These are phyloP conservation scores for Phialemoniopsis sp. DNA, from an alignment of 2,329 filamentous ascomycete genomes.

Conservation along the genomic window DNA sequence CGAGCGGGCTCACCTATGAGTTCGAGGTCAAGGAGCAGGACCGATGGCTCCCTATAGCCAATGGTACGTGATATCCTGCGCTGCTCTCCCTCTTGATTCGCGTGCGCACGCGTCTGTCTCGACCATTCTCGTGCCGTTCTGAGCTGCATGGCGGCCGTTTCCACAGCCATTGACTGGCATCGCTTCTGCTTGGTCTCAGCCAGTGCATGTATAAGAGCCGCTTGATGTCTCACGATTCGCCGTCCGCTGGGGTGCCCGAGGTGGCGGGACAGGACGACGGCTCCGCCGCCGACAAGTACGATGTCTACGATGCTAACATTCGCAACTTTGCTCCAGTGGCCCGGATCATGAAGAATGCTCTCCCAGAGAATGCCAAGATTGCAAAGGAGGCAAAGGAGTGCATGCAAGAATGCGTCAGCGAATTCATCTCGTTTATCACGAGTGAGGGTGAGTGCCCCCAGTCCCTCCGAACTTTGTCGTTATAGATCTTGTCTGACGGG, in stretches of 20 bases:
- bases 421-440: conserved; percentile 99
- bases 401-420: conserved; percentile 99
- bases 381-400: conserved; percentile 99
- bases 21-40: conserved; percentile 99
- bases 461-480: no score
- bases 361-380: conserved; percentile 98
- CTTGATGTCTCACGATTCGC: conserved; percentile 58
- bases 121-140: not conserved
- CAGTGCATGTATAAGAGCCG: conserved; percentile 34
- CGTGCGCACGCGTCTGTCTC: conserved; percentile 14
- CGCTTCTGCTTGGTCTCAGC: conserved; percentile 41
- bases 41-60: conserved; percentile 98
- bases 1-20: conserved; percentile 74
- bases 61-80: conserved; percentile 72
- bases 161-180: conserved; percentile 35
- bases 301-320: conserved; percentile 83
- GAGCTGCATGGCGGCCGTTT: conserved; percentile 4
- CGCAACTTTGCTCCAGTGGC: conserved; percentile 93
- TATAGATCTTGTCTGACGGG: no score
- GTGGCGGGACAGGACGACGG: conserved; percentile 31
- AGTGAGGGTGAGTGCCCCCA: conserved; percentile 74
- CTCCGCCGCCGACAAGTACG: conserved; percentile 42
- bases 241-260: conserved; percentile 42
- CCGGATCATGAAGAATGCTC: conserved; percentile 96
- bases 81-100: conserved; percentile 22